Evolutionary conservation across 305 asterid genomes (phyloP).

Genomic region (Lippia alba): DNA sequence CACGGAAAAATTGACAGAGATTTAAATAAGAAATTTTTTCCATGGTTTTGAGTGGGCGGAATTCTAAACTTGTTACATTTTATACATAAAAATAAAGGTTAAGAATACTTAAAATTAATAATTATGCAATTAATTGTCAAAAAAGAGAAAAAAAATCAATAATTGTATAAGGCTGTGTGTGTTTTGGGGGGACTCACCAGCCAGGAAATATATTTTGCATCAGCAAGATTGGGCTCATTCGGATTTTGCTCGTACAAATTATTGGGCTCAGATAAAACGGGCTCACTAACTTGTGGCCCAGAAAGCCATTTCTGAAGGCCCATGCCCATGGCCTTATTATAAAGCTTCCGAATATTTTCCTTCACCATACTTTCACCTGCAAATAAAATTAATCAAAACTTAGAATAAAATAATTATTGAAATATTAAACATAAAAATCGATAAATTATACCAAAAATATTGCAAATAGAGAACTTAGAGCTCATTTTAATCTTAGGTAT

Average conservation of each 20-base stretch:
- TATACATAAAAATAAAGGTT: too few relatives aligned
- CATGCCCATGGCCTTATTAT: conserved; percentile 48
- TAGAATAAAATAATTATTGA: too few relatives aligned
- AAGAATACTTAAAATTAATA: too few relatives aligned
- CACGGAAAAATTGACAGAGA: too few relatives aligned
- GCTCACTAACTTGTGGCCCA: conserved; percentile 19
- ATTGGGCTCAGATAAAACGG: conserved; percentile 37
- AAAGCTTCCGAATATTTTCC: conserved; percentile 47
- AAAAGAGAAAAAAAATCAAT: too few relatives aligned
- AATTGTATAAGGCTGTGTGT: too few relatives aligned
- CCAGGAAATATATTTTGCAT: conserved; percentile 56
- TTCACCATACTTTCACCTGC: conserved; percentile 57
- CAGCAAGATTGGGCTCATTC: conserved; percentile 25
- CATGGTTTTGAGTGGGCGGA: too few relatives aligned
- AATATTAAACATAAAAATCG: neutral
- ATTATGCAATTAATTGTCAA: too few relatives aligned
- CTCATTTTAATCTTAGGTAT: conserved; percentile 2
- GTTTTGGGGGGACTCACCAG: conserved; percentile 63
- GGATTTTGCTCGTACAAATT: conserved; percentile 22
- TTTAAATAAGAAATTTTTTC: too few relatives aligned
- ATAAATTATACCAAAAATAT: neutral
- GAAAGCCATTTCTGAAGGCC: conserved; percentile 47
- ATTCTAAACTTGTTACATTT: too few relatives aligned
- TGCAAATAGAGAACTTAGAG: conserved; percentile 11
- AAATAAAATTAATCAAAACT: neutral